Base-by-base conservation (phyloP, 176 grass and related monocot genomes). In the Juncus inflexus region DNA sequence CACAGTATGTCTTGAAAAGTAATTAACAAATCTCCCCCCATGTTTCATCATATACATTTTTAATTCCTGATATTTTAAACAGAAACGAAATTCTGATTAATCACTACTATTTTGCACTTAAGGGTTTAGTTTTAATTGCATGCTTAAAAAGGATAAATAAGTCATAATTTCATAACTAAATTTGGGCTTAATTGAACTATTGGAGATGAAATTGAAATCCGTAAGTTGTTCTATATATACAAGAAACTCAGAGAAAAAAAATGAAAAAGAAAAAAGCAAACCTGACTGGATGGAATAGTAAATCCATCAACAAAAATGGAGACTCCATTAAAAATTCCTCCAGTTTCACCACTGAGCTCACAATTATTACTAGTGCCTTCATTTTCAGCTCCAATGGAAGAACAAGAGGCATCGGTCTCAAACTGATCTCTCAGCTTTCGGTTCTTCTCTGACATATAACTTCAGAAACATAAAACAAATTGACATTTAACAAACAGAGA, bases 11-110 rank as follows among this genome's bases (percentile, higher is more conserved):
- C 77, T 91, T 3, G 92, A 91, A 63, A 97, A 89, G 66, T 97
- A 97, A 80, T 97, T 96, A 43, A 89, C 75, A 41, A 97, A 81
- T 36, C 82, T 75, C 36, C 92, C 92, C 51, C 87, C 92, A 12
- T 97, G 83, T 58, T 86, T 91, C 71, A 97, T 74, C 87, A 97
- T 97, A 53, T 81, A 88, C 55, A 72, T 85, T 77, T 90, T 97
- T 39, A 97, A 70, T 58, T 97, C 92, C 92, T 96, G 41, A 12
- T 42, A 64, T 55, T 60, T 47, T 40, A 55, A 66, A 55, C 11
- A 60, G 2, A 42, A 75, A 39, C 13, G 19, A 62, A n/a, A n/a
- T n/a, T n/a, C n/a, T n/a, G n/a, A n/a, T n/a, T n/a, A n/a, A n/a
- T n/a, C n/a, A n/a, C n/a, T n/a, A 62, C 60, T 39, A 9, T 62